Conservation (phyloP, 345 rosid genomes). For the Mangifera indica region DNA sequence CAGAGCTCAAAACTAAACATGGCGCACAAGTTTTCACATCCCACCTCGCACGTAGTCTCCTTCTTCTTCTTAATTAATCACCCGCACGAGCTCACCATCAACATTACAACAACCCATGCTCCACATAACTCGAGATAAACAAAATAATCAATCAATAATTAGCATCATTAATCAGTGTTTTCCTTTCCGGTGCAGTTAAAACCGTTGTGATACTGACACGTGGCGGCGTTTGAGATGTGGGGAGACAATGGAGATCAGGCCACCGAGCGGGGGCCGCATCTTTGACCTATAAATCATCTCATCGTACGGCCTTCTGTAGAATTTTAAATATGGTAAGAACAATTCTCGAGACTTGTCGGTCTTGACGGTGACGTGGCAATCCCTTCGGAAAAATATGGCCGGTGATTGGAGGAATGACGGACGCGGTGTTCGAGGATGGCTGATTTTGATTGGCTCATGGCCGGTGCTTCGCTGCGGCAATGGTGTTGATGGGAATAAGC, state of each 20-base stretch:
- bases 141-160: conserved; percentile 36
- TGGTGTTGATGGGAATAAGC: conserved; percentile 74
- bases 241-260: conserved; percentile 83
- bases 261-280: conserved; percentile 85
- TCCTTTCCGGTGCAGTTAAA: conserved; percentile 21
- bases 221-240: conserved; percentile 68
- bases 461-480: conserved; percentile 58
- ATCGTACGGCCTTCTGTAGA: conserved; percentile 80
- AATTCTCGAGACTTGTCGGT: conserved; percentile 67
- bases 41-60: conserved; percentile 61
- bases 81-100: conserved; percentile 13
- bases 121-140: conserved; percentile 11
- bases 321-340: conserved; percentile 68
- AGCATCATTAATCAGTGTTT: conserved; percentile 15
- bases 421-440: conserved; percentile 55
- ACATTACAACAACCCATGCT: not conserved
- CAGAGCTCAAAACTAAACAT: conserved; percentile 27
- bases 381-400: conserved; percentile 68
- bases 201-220: conserved; percentile 90
- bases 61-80: conserved; percentile 17
- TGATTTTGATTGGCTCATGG: conserved; percentile 16
- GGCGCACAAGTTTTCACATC: conserved; percentile 55
- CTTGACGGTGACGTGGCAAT: conserved; percentile 53
- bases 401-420: conserved; percentile 94
- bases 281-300: conserved; percentile 90